Base-by-base conservation (phyloP, 345 rosid species). In the Nasturtium officinale region DNA sequence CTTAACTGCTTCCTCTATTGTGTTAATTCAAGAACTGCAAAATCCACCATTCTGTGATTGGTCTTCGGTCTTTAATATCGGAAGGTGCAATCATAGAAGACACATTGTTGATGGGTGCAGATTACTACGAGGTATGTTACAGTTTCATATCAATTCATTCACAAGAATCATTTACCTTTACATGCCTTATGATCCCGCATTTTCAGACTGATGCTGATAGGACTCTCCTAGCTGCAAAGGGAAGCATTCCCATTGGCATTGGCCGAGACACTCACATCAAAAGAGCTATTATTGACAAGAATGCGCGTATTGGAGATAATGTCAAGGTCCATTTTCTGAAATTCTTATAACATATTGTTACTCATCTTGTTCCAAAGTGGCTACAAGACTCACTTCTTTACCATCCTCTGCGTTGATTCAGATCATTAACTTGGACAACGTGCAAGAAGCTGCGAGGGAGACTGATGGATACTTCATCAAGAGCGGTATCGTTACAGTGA, bases 71-170 rank as follows among this genome's bases (percentile, higher is more conserved):
- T 57, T 93, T 97, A 86, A 89, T 93, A 74, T 90, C 97, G 11
- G 97, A 87, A 77, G 98, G 98, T 75, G 96, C 98, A 25, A 84
- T 90, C 82, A 85, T 93, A 63, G 98, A 93, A 80, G 98, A 90
- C 69, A 84, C 96, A 12, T 75, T 93, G 53, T 73, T 93, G 77
- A 93, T 93, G 97, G 98, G 98, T 68, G 98, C 98, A 65, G 96
- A 93, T 71, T 93, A 93, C 78, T 93, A 91, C 68, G 97, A 91
- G 91, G 97, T 86, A 82, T 54, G 30, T 7, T 26, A 56, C 48
- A 37, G 7, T 53, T 43, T 54, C 53, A 37, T 20, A 60, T 50
- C 35, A 56, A 42, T 17, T 40, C 43, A 29, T 47, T 53, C 21
- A 7, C 37, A 33, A 25, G 4, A 50, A 1, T 0, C 9, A 16